Conservation (phyloP, 2,329 filamentous ascomycete genomes). For the Ascosphaera acerosa region DNA sequence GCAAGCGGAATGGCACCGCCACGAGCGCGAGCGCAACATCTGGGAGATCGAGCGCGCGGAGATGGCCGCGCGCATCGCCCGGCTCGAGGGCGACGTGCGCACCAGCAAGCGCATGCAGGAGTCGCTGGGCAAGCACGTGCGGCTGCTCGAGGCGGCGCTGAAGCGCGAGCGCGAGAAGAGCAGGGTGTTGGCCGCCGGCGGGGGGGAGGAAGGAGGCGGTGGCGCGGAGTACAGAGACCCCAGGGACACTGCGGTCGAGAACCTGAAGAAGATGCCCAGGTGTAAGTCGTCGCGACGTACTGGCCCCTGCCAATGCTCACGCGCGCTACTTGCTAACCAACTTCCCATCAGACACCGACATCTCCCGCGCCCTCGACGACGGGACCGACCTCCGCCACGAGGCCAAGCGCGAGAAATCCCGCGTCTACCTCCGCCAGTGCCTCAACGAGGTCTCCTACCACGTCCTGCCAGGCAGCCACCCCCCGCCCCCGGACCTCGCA, state of each 20-base stretch:
- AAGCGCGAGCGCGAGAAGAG: slow-evolving; percentile 56
- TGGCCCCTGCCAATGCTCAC: neutral
- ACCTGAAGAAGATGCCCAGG: slow-evolving; percentile 15
- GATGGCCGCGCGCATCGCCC: slow-evolving; percentile 94
- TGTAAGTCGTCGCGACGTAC: slow-evolving; percentile 10
- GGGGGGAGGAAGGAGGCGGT: slow-evolving; percentile 28
- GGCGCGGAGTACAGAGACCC: slow-evolving; percentile 19
- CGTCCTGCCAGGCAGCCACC: slow-evolving; percentile 36
- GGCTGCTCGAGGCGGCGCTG: slow-evolving; percentile 68
- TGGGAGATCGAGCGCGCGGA: slow-evolving; percentile 99
- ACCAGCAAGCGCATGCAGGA: slow-evolving; percentile 74
- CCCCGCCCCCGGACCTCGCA: slow-evolving; percentile 17
- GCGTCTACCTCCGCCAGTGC: slow-evolving; percentile 37
- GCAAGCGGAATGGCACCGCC: slow-evolving; percentile 95
- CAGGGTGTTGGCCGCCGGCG: slow-evolving; percentile 26
- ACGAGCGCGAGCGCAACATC: slow-evolving; percentile 88
- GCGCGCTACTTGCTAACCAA: too few relatives aligned
- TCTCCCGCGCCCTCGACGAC: slow-evolving; percentile 15
- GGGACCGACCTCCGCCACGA: slow-evolving; percentile 30
- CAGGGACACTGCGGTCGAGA: slow-evolving; percentile 22
- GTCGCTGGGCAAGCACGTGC: slow-evolving; percentile 70
- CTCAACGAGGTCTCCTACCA: slow-evolving; percentile 44
- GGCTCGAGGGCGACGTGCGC: slow-evolving; percentile 68
- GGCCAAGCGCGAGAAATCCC: slow-evolving; percentile 34
- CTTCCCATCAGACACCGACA: neutral